Percentiles rank a stretch among this genome's conserved stretches.
phyloP scores from a whole-genome alignment of 345 rosid genomes.

The Pseudoturritis turrita region DNA sequence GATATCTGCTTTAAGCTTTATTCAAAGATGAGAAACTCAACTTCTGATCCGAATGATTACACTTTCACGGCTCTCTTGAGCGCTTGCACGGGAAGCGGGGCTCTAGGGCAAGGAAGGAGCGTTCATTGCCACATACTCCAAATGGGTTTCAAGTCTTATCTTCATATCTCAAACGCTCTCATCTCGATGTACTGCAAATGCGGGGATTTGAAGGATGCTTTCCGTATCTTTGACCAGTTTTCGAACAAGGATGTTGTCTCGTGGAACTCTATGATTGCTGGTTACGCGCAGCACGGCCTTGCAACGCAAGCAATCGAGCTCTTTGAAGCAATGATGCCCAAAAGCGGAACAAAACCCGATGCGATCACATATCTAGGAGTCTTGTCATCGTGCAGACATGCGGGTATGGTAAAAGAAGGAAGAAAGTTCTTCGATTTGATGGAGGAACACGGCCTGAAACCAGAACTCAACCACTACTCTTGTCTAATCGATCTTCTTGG shows the following conservation, averaged over 20 bases:
- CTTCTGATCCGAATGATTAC: slow-evolving; percentile 60
- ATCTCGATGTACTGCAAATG: slow-evolving; percentile 85
- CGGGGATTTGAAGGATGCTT: slow-evolving; percentile 56
- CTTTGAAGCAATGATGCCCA: slow-evolving; percentile 56
- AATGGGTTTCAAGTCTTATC: slow-evolving; percentile 56
- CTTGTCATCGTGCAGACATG: slow-evolving; percentile 82
- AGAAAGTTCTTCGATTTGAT: slow-evolving; percentile 50
- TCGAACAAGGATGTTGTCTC: slow-evolving; percentile 57
- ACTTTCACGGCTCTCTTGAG: slow-evolving; percentile 72
- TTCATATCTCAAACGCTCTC: slow-evolving; percentile 67
- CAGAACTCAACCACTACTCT: slow-evolving; percentile 70
- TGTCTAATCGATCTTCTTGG: slow-evolving; percentile 94
- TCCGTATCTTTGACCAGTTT: slow-evolving; percentile 40
- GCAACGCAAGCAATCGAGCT: slow-evolving; percentile 52
- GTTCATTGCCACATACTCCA: slow-evolving; percentile 64
- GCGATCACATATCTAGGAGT: slow-evolving; percentile 79
- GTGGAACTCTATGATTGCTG: slow-evolving; percentile 96
- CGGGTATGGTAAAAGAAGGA: slow-evolving; percentile 66
- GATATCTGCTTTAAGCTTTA: slow-evolving; percentile 59
- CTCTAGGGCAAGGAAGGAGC: slow-evolving; percentile 74
- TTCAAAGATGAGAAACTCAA: slow-evolving; percentile 53
- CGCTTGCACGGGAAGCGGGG: slow-evolving; percentile 81
- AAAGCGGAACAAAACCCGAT: slow-evolving; percentile 49
- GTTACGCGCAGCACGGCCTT: slow-evolving; percentile 80
- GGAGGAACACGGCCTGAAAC: slow-evolving; percentile 49